Evolutionary conservation across 768 basidiomycete species (phyloP), one percentile per base, ranked within the genome.

Genomic region (Termitomyces sp.): DNA sequence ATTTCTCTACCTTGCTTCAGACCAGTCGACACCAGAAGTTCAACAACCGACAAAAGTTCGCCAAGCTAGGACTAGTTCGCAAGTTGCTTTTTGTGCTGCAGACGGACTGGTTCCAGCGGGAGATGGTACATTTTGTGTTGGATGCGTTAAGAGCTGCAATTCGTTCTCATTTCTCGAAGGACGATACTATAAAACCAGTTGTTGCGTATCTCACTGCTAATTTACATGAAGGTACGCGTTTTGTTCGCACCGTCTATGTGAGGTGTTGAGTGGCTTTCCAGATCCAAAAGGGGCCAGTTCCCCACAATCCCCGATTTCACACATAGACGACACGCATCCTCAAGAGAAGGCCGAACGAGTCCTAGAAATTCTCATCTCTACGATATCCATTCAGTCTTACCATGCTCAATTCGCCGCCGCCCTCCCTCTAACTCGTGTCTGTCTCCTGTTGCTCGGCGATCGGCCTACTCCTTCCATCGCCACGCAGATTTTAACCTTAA

Each of bases 161-260:
- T 56, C 81, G 85, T 67, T 80, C 86, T 0, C 78, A 83, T n/a
- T 93, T 92, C 67, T 82, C 84, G 3, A 81, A 84, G 45, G 89
- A 90, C 32, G 87, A 89, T 52, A 79, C 82, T 0, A 89, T 96
- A 67, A 96, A 94, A 68, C 94, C 96, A 0, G 73, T 95, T 1
- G 85, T 94, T 4, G 89, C 93, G 0, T 96, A 92, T 70, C 76
- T 96, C 8, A 91, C 92, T 2, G 91, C 93, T 0, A 89, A 90
- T 69, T 72, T 95, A 12, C 84, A 89, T 62, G 82, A 83, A 69
- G 79, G 91, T 91, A 57, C 17, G 40, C 40, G 7, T n/a, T 12
- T 31, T 17, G 25, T 51, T 56, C 40, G 43, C 31, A 5, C 57
- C n/a, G 5, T 6, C 31, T 7, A 34, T 20, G 11, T 3, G 34